Evolutionary conservation across 2,329 filamentous ascomycete genomes (phyloP).

Genomic region (Trichophyton rubrum): DNA sequence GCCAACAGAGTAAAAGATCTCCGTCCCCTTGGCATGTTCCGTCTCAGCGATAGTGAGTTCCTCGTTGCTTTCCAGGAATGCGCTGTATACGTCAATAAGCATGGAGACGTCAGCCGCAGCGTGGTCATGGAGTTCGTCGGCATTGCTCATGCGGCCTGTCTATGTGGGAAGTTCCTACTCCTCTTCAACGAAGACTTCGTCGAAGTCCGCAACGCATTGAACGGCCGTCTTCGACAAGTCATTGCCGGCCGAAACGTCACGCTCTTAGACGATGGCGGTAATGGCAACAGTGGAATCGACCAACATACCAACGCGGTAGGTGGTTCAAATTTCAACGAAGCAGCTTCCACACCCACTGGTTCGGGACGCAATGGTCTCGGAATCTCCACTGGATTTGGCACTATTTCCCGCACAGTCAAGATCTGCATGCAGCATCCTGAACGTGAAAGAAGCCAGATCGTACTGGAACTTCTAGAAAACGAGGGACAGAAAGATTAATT

Average conservation of each 20-base stretch:
- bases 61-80: conserved; percentile 90
- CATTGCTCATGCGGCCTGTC: conserved; percentile 70
- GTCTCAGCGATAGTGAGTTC: conserved; percentile 83
- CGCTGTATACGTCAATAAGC: conserved; percentile 95
- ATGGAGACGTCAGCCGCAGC: conserved; percentile 84
- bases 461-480: conserved; percentile 86
- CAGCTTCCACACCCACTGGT: conserved; percentile 16
- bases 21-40: conserved; percentile 88
- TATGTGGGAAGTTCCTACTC: conserved; percentile 83
- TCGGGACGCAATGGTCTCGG: conserved; percentile 24
- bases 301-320: conserved; percentile 17
- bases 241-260: conserved; percentile 84
- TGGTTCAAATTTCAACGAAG: conserved; percentile 18
- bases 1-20: conserved; percentile 71
- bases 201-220: conserved; percentile 92
- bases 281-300: conserved; percentile 39
- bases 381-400: conserved; percentile 22
- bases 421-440: conserved; percentile 92
- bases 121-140: conserved; percentile 99
- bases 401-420: conserved; percentile 63
- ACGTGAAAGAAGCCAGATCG: conserved; percentile 67
- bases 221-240: conserved; percentile 83
- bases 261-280: conserved; percentile 72
- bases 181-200: conserved; percentile 95
- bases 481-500: conserved; percentile 55